Evolutionary conservation across 805 yeast genomes (phyloP).

Genomic region (Yarrowia sp.): DNA sequence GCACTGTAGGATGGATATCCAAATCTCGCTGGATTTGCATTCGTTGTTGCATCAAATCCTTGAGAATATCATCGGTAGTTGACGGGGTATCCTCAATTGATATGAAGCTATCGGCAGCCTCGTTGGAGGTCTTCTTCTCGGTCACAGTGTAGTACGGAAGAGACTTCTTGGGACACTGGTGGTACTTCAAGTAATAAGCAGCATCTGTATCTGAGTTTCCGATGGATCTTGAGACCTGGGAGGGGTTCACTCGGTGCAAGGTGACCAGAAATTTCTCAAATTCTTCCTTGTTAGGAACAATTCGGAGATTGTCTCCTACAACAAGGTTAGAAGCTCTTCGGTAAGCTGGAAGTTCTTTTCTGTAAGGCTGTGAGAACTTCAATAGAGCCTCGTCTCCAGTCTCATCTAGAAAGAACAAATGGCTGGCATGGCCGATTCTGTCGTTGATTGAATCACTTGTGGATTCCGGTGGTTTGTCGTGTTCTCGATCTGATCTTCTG

Average conservation of each 20-base stretch:
- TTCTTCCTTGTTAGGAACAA: background rate
- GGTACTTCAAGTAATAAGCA: constrained; percentile 4
- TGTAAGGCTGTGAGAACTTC: background rate
- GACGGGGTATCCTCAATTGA: background rate
- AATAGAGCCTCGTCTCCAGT: background rate
- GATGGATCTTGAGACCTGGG: fast-evolving
- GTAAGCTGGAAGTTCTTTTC: background rate
- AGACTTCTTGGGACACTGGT: background rate
- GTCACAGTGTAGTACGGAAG: background rate
- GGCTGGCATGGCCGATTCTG: background rate
- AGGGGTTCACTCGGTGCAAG: background rate
- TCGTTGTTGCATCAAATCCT: background rate
- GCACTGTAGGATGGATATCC: background rate
- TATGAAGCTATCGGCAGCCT: background rate
- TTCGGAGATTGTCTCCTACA: background rate
- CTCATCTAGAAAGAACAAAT: background rate
- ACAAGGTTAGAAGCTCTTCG: background rate
- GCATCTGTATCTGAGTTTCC: background rate
- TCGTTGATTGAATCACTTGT: background rate
- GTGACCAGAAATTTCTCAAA: constrained; percentile 9
- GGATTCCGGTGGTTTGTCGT: background rate
- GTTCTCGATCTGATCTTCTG: background rate
- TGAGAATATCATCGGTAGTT: background rate
- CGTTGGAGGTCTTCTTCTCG: background rate
- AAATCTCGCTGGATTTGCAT: constrained; percentile 3